Evolutionary conservation across 2,329 filamentous ascomycete species (phyloP), one percentile per base, ranked within the genome.

Genomic region (Fonsecaea pedrosoi): DNA sequence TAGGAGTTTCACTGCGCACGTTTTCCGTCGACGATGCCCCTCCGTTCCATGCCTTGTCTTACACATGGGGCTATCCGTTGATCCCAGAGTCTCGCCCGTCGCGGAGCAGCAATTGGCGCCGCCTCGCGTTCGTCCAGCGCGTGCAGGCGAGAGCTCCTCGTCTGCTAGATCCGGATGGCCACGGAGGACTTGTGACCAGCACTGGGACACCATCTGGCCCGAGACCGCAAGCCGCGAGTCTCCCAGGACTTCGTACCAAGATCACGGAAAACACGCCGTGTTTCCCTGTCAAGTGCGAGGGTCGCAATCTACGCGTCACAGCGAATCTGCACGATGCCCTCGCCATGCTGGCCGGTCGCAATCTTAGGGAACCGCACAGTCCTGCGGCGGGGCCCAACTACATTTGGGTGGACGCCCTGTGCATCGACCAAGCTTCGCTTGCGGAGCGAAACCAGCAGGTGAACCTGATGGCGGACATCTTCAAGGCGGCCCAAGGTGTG

Each of bases 321-420:
- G 60, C 60, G 7, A 62, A 62, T 38, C 37, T 62, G n/a, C 35
- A 62, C n/a, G 60, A 62, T 48, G 60, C 60, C 7, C 60, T 62
- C 4, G 60, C 34, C 15, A 56, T 56, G 37, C 15, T 62, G 21
- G 38, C 37, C 4, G 37, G 60, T 25, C 35, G 34, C 37, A 42
- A 60, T 38, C 58, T 7, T 12, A 2, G 2, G 35, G 30, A 18
- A 55, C 1, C 18, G n/a, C 12, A 25, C 32, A n/a, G 25, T 18
- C 13, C 53, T 50, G 15, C 30, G n/a, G 35, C 35, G n/a, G 34
- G 10, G 30, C 18, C 30, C n/a, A 35, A 62, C n/a, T 61, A 42
- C 34, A 21, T 71, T 18, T 72, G 70, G 70, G 62, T 70, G 59
- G 70, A 72, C 54, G 67, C 68, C 15, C 62, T 72, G n/a, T 61